Conservation (phyloP, 1,284 basidiomycete genomes). For the Pisolithus thermaeus region DNA sequence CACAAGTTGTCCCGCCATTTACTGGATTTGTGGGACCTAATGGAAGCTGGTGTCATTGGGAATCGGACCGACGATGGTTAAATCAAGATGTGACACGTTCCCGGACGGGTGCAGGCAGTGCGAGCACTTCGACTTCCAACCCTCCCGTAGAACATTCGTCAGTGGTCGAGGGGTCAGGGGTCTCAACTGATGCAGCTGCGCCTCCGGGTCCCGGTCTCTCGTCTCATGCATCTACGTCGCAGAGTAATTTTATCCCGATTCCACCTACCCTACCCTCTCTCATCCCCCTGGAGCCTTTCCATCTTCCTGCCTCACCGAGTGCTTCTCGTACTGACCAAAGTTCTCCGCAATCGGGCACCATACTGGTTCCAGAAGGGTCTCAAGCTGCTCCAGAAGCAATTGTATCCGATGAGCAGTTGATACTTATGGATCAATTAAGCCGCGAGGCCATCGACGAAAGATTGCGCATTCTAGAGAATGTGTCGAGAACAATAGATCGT, state of each 20-base stretch:
- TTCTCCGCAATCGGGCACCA: not conserved
- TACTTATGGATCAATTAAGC: constrained; percentile 55
- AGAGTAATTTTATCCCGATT: constrained; percentile 5
- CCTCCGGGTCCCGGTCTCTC: constrained; percentile 7
- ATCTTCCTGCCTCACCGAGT: constrained; percentile 5
- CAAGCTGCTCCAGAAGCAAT: constrained; percentile 25
- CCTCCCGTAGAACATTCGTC: constrained; percentile 13
- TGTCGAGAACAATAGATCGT: constrained; percentile 61
- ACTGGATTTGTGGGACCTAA: constrained; percentile 57
- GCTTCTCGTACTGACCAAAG: not conserved
- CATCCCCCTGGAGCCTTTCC: constrained; percentile 45
- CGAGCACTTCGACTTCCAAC: constrained; percentile 5
- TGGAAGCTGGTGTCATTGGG: constrained; percentile 61
- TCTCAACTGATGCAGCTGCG: constrained; percentile 41
- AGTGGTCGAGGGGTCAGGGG: constrained; percentile 12
- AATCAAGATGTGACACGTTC: constrained; percentile 9
- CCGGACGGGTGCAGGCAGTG: constrained; percentile 5
- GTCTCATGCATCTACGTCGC: constrained; percentile 6
- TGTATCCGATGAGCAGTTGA: constrained; percentile 56
- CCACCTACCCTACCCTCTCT: constrained; percentile 36
- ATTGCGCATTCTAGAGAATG: constrained; percentile 66
- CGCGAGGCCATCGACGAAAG: constrained; percentile 81
- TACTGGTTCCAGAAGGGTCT: not conserved
- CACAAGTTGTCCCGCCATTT: constrained; percentile 39
- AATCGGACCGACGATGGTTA: constrained; percentile 30